These are phyloP conservation scores for Myriosclerotinia scirpicola DNA, from an alignment of 2,329 filamentous ascomycete species.

Conservation along the genomic window DNA sequence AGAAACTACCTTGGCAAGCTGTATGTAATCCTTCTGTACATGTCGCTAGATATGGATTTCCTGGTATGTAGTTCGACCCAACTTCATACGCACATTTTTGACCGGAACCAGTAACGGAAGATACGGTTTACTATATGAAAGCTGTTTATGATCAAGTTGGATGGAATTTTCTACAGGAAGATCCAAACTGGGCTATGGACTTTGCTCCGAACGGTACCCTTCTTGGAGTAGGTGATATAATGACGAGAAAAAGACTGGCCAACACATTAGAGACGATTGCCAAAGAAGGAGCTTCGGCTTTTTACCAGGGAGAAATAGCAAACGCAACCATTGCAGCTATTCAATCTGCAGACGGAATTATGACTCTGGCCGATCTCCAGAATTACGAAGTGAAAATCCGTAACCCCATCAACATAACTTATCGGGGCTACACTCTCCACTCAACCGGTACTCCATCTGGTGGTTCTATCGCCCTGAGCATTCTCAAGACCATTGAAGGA, in stretches of 20 bases:
- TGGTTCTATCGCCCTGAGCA: constrained; percentile 65
- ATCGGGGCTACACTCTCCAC: constrained; percentile 69
- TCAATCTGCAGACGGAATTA: constrained; percentile 60
- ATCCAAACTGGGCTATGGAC: constrained; percentile 65
- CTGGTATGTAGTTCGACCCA: constrained; percentile 29
- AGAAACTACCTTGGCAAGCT: constrained; percentile 64
- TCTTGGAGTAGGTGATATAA: constrained; percentile 58
- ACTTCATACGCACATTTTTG: constrained; percentile 24
- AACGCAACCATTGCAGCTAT: constrained; percentile 60
- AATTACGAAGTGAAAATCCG: constrained; percentile 67
- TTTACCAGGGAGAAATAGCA: constrained; percentile 63
- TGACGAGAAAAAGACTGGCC: constrained; percentile 65
- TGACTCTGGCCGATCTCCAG: constrained; percentile 64
- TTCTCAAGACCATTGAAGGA: constrained; percentile 79
- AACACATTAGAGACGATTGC: constrained; percentile 65
- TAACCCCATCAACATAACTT: constrained; percentile 61
- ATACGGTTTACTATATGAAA: constrained; percentile 73
- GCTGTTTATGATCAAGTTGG: constrained; percentile 46
- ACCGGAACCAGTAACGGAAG: constrained; percentile 57
- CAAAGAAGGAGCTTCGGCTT: constrained; percentile 56
- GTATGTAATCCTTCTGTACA: constrained; percentile 73
- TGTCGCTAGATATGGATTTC: constrained; percentile 72
- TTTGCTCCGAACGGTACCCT: constrained; percentile 67
- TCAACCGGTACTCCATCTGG: constrained; percentile 72
- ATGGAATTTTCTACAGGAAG: constrained; percentile 59